Evolutionary conservation across 306 rosid species (phyloP).

Genomic region (Senna tora): DNA sequence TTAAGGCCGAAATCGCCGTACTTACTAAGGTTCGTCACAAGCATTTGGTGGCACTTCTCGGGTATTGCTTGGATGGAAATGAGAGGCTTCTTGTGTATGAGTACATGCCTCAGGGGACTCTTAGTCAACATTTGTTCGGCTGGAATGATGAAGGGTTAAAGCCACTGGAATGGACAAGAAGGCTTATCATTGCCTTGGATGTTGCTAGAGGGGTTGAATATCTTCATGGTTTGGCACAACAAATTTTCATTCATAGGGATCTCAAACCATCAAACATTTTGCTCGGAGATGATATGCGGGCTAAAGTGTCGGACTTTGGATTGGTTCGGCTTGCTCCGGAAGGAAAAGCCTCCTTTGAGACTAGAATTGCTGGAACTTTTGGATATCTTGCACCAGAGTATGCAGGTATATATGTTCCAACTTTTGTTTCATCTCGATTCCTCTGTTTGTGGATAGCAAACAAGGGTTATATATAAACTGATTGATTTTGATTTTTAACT

Average conservation of each 20-base stretch:
- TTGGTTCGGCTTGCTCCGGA: conserved; percentile 93
- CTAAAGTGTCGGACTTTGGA: conserved; percentile 95
- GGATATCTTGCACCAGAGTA: conserved; percentile 97
- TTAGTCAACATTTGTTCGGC: conserved; percentile 60
- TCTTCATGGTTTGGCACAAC: conserved; percentile 78
- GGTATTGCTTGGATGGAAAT: conserved; percentile 87
- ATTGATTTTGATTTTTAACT: neutral
- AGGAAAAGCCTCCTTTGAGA: conserved; percentile 81
- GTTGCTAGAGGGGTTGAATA: conserved; percentile 95
- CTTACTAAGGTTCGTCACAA: conserved; percentile 85
- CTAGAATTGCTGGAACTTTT: conserved; percentile 89
- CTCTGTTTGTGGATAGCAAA: neutral
- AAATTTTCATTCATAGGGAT: conserved; percentile 88
- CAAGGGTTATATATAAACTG: neutral
- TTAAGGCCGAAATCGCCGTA: conserved; percentile 80
- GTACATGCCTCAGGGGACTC: conserved; percentile 86
- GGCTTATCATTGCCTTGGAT: conserved; percentile 82
- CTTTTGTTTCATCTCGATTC: neutral
- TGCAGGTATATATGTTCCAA: conserved; percentile 65
- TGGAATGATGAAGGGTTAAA: conserved; percentile 62
- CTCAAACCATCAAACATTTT: conserved; percentile 94
- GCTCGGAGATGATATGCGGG: conserved; percentile 85
- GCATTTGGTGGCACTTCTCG: conserved; percentile 84
- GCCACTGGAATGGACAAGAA: conserved; percentile 83
- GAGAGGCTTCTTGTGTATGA: conserved; percentile 93